phyloP scores from a whole-genome alignment of 306 rosid species.

The Quercus engelmannii region DNA sequence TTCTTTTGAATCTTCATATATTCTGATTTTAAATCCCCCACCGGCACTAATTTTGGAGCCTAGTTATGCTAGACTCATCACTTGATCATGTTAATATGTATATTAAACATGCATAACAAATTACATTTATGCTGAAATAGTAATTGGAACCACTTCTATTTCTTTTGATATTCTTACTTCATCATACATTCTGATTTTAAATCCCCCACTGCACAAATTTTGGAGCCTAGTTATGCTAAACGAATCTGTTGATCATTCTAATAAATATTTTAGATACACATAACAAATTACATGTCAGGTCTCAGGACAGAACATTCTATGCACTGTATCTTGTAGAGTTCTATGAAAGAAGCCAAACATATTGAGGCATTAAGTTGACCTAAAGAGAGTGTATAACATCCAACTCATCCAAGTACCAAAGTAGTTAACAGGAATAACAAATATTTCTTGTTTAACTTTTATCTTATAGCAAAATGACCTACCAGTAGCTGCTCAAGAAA shows the following conservation, averaged over 20 bases:
- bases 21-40: not conserved
- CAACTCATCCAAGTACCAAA: slow-evolving; percentile 10
- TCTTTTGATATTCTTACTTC: not conserved
- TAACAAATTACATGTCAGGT: not conserved
- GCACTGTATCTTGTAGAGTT: not conserved
- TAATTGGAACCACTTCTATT: not conserved
- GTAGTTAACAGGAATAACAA: slow-evolving; percentile 3
- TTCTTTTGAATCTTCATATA: not conserved
- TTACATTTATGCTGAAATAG: not conserved
- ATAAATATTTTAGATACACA: not conserved
- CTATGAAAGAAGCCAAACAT: not conserved
- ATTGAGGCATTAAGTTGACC: slow-evolving; percentile 9
- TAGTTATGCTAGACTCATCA: not conserved
- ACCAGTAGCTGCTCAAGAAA: slow-evolving; percentile 99
- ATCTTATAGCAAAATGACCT: slow-evolving; percentile 33
- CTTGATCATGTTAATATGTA: not conserved
- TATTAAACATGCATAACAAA: not conserved
- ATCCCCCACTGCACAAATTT: not conserved
- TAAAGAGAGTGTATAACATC: not conserved
- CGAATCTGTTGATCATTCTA: not conserved
- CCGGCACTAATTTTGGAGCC: not conserved
- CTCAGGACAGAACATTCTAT: not conserved
- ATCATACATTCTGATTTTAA: not conserved
- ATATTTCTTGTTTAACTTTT: slow-evolving; percentile 18
- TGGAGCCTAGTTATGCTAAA: not conserved